phyloP scores from a whole-genome alignment of 192 early-diverging fungal genomes.

The Podila clonocystis region DNA sequence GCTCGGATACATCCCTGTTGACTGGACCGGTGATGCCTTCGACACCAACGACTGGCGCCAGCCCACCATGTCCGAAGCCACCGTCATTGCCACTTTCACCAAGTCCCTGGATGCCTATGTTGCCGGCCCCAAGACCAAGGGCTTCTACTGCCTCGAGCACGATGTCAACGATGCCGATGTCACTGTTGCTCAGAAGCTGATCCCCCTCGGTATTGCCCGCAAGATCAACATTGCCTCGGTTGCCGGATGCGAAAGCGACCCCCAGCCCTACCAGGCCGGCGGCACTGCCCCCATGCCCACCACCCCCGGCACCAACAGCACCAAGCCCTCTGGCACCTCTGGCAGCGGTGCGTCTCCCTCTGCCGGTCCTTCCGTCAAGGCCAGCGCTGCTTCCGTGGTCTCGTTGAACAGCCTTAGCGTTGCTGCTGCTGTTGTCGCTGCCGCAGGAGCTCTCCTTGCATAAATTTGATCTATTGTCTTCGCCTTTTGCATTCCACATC shows the following conservation, averaged over 20 bases:
- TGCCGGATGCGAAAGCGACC: constrained; percentile 40
- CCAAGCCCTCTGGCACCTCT: constrained; percentile 6
- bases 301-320: background rate
- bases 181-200: constrained; percentile 53
- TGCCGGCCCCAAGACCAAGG: constrained; percentile 34
- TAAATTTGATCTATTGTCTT: constrained; percentile 3
- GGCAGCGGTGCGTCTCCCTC: background rate
- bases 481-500: background rate
- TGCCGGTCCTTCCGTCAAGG: background rate
- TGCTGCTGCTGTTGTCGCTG: constrained; percentile 2
- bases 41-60: constrained; percentile 59
- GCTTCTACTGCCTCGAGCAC: constrained; percentile 62
- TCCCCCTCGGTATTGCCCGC: constrained; percentile 36
- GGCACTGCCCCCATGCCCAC: constrained; percentile 25
- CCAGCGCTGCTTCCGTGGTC: background rate
- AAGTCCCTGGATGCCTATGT: constrained; percentile 35
- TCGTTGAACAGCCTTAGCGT: background rate
- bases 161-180: constrained; percentile 54
- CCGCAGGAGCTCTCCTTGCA: background rate
- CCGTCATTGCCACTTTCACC: constrained; percentile 23
- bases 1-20: constrained; percentile 59
- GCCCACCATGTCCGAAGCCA: constrained; percentile 46
- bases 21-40: constrained; percentile 51
- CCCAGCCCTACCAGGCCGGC: constrained; percentile 54
- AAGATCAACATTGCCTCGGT: constrained; percentile 47